Conservation (phyloP, 208 protist genomes). For the Trypanosoma vivax region DNA sequence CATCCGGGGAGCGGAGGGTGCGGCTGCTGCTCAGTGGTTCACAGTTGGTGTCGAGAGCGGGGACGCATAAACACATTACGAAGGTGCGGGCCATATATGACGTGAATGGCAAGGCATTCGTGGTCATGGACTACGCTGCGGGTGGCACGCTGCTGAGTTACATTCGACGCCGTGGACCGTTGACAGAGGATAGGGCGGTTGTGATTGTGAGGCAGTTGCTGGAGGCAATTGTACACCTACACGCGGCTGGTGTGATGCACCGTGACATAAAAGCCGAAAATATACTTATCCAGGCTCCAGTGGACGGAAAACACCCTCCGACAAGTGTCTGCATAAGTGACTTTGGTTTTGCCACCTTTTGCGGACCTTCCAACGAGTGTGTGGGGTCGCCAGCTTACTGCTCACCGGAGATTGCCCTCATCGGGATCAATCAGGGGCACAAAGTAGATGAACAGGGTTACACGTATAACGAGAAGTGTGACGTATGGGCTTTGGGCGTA, state of each 20-base stretch:
- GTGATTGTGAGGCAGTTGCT: conserved; percentile 95
- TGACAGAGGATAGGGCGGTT: conserved; percentile 87
- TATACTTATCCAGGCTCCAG: conserved; percentile 94
- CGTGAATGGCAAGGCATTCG: conserved; percentile 41
- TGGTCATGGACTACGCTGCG: conserved; percentile 98
- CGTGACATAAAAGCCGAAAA: conserved; percentile 99
- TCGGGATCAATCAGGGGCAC: conserved; percentile 33
- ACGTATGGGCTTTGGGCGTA: conserved; percentile 88
- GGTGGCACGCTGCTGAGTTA: conserved; percentile 97
- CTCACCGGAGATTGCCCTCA: conserved; percentile 74
- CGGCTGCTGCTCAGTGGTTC: conserved; percentile 46
- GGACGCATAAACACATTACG: conserved; percentile 41
- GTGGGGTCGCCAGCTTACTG: conserved; percentile 82
- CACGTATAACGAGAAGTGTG: conserved; percentile 85
- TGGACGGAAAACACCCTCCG: conserved; percentile 26
- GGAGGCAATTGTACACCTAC: conserved; percentile 88
- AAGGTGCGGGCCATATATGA: conserved; percentile 92
- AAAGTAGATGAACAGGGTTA: conserved; percentile 11
- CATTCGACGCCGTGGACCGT: conserved; percentile 79
- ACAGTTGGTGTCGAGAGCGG: conserved; percentile 32
- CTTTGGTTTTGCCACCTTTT: conserved; percentile 93
- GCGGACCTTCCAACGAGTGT: conserved; percentile 39
- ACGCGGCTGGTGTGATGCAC: conserved; percentile 97
- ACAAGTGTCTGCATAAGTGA: conserved; percentile 92
- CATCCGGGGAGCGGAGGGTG: conserved; percentile 28